phyloP scores from a whole-genome alignment of 805 yeast genomes.

The Wickerhamomyces chambardii region DNA sequence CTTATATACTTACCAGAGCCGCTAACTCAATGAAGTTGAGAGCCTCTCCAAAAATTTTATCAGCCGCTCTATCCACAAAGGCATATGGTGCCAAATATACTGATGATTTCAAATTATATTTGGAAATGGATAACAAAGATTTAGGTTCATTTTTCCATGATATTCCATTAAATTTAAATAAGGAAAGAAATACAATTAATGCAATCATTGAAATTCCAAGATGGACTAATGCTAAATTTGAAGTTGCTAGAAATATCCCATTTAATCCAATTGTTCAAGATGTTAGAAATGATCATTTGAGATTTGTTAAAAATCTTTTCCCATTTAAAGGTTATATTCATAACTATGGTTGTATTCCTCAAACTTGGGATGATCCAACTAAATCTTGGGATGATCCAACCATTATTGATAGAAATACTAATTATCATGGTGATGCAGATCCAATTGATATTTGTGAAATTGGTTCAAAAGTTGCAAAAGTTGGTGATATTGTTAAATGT shows the following conservation, averaged over 20 bases:
- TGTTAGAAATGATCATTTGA: constrained; percentile 59
- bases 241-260: constrained; percentile 45
- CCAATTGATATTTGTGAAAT: constrained; percentile 94
- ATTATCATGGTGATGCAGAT: constrained; percentile 78
- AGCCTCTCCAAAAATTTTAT: background rate
- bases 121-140: constrained; percentile 30
- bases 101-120: constrained; percentile 32
- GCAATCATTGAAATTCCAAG: constrained; percentile 75
- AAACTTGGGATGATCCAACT: constrained; percentile 97
- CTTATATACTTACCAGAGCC: too few species aligned
- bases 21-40: too few species aligned
- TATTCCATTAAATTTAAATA: constrained; percentile 45
- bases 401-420: constrained; percentile 28
- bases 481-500: constrained; percentile 59
- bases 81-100: constrained; percentile 28
- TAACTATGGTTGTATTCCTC: constrained; percentile 85
- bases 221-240: constrained; percentile 81
- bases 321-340: constrained; percentile 82
- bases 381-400: constrained; percentile 15
- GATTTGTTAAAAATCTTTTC: constrained; percentile 72
- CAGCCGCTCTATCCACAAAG: background rate
- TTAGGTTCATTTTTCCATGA: constrained; percentile 67
- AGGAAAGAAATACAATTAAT: constrained; percentile 33
- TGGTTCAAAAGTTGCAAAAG: constrained; percentile 32
- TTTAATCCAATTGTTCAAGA: constrained; percentile 82